Evolutionary conservation across 352 stramenopile genomes (phyloP), one percentile per base, ranked within the genome.

Genomic region (Phytophthora palmivora): DNA sequence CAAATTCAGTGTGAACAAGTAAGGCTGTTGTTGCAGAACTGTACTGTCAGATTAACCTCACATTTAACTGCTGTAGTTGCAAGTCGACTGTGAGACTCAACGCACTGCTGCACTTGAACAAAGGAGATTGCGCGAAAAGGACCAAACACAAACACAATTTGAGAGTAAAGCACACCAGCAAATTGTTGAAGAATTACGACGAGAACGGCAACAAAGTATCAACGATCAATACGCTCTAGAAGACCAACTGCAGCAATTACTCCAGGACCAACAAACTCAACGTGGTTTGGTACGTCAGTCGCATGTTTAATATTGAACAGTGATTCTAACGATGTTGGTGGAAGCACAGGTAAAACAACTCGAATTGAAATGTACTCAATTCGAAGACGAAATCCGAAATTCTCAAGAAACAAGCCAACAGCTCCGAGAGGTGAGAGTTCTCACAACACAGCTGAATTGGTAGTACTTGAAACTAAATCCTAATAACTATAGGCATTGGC

Each of bases 1-100:
- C 79, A 82, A 33, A 49, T 75, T 30, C 70, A 79, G 38, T 72
- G 51, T 37, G 66, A 85, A 30, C 72, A 56, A 45, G 76, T 89
- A 58, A 22, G 53, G 16, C 26, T 21, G 7, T 12, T 19, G 28
- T 16, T 38, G 9, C 3, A 33, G 16, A 34, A 42, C 22, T 22
- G 4, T 32, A 38, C 14, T 1, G 11, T 33, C 21, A 14, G 30
- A 9, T 37, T 53, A n/a, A 51, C 3, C 28, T 37, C 18, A 21
- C 45, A 9, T 3, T 32, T 26, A 19, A 3, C 43, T 45, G 18
- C 8, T 56, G 19, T 49, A 78, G 70, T 19, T 74, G 8, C 62
- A 74, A 71, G 48, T 58, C 10, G 76, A 89, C 7, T 57, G 59
- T 1, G 70, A 86, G 32, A 36, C 61, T 0, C 76, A 86, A 3